These are phyloP conservation scores for Pseudogymnoascus verrucosus DNA, from an alignment of 2,329 filamentous ascomycete species.

Conservation along the genomic window DNA sequence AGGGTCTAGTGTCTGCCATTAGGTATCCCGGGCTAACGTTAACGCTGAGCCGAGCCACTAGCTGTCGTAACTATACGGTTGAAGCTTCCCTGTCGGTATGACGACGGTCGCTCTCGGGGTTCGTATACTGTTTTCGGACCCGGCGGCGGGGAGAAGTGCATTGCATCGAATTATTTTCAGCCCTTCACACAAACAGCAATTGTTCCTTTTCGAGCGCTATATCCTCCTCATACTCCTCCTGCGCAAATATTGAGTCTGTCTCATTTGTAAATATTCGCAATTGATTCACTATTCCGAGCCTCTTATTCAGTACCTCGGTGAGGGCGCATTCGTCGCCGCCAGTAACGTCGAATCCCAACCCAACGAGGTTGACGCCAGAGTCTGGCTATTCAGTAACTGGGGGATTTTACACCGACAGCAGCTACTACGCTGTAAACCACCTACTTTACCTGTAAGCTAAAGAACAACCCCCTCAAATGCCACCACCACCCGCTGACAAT, in stretches of 20 bases:
- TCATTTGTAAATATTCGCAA: neutral
- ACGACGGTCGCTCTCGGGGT: neutral
- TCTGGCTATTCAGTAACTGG: neutral
- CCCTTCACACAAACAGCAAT: conserved; percentile 2
- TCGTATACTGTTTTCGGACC: conserved; percentile 7
- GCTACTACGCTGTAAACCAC: neutral
- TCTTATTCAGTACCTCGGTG: neutral
- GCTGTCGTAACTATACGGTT: neutral
- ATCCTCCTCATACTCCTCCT: neutral
- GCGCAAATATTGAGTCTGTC: neutral
- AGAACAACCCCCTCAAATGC: neutral
- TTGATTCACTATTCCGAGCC: neutral
- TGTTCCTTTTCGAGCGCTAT: neutral
- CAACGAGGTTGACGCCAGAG: neutral
- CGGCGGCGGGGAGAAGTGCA: neutral
- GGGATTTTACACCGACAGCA: neutral
- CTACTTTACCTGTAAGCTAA: neutral
- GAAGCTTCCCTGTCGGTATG: conserved; percentile 3
- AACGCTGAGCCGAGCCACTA: conserved; percentile 1
- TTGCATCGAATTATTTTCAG: neutral
- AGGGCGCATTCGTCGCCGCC: neutral
- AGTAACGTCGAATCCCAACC: neutral
- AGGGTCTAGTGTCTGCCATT: neutral
- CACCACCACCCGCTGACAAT: neutral
- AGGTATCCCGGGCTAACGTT: neutral